Base-by-base conservation (phyloP, 345 rosid genomes). In the Noccaea bulbosa region DNA sequence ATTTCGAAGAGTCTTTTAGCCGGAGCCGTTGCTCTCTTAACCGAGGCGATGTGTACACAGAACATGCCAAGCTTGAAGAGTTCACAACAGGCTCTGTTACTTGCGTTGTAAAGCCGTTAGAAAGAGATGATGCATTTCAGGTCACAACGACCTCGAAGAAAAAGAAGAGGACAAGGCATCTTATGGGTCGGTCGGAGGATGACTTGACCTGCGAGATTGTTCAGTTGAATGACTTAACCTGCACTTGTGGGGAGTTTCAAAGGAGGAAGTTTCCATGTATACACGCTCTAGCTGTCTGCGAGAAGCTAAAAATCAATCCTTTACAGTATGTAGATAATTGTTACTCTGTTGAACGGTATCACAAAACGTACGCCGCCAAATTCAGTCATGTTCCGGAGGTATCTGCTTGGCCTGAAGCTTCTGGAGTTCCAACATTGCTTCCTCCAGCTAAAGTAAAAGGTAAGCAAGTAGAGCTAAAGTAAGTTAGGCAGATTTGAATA, bases 191-290 rank as follows among this genome's bases (percentile, higher is more conserved):
- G 20, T 17, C 20, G 20, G 20, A 17, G 20, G 5, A 27, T 70
- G 67, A 24, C 27, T 24, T 24, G 27, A 24, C 3, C 27, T 24
- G 27, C 27, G 27, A 24, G 59, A 38, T 59, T 0, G 74, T 70
- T 17, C 59, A 2, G 33, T 12, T 59, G 32, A 38, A 22, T 1
- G 74, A 70, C 0, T 27, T 7, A 8, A 48, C 14, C 9, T 70
- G 74, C 43, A 47, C 74, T 0, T 70, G 74, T 70, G 66, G 74
- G 2, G 14, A 48, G 27, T 70, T 70, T 48, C 74, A 70, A 16
- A 5, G 0, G 0, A 1, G 11, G 3, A 69, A 39, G 50, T 1
- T 59, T 7, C 66, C 74, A 39, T 70, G 74, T 38, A 14, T 48
- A 0, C 74, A 70, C 43, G 59, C 34, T 24, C 41, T 59, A 27